Evolutionary conservation across 2,329 filamentous ascomycete genomes (phyloP), one percentile per base, ranked within the genome.

Genomic region (Fusarium hainanense): DNA sequence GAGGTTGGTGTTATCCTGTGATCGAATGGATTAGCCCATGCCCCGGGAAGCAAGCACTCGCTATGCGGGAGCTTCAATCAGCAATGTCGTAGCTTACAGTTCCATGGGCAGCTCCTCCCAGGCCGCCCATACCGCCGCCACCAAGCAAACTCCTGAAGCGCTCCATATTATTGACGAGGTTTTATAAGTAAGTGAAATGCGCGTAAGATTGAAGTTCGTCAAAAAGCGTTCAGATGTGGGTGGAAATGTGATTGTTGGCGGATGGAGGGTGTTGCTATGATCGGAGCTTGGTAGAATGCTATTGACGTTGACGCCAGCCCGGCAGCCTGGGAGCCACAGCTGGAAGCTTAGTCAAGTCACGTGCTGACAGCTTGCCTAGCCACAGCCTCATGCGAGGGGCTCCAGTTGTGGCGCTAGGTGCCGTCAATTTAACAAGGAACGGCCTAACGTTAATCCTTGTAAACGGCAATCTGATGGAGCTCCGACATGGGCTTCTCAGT

Each of bases 131-230:
- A 75, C 90, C 89, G 75, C 89, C 87, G 76, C 92, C 92, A 72
- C 92, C 90, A 75, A 98, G 88, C 89, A 98, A 92, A 80, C 92
- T 90, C 83, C 93, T 94, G 81, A 98, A 90, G 79, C 95, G 91
- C 79, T 98, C 95, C 95, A 98, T 98, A 63, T 71, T 85, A 74
- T 64, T 54, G 30, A 50, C 68, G 32, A 61, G 57, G 59, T 48
- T 60, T 54, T 49, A 37, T 30, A 30, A 66, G 56, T n/a, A 18
- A n/a, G 7, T 51, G 46, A 42, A 20, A 30, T 57, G 16, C 9
- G 37, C 32, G 25, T 23, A 48, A 37, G 34, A 37, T 37, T 37
- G 18, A 27, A 30, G 32, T 46, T 40, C 10, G 50, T 57, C 43
- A 34, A 49, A 47, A 42, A 46, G 48, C 30, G 55, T 51, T 34